phyloP scores from a whole-genome alignment of 768 basidiomycete species.

The Psilocybe azurescens region DNA sequence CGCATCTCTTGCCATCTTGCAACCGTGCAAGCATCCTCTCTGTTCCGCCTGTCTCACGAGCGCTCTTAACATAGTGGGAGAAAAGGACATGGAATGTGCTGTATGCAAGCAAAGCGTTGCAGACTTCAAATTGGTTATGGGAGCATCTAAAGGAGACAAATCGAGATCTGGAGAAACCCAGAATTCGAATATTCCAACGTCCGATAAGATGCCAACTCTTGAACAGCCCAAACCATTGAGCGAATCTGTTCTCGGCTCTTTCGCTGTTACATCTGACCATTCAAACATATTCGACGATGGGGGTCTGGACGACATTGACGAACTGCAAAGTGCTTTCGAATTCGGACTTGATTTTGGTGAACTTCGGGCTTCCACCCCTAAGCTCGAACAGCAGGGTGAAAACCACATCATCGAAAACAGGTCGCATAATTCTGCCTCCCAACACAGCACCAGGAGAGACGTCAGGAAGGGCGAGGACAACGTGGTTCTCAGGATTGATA shows the following conservation, averaged over 20 bases:
- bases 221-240: constrained; percentile 12
- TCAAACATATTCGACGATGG: constrained; percentile 9
- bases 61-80: constrained; percentile 87
- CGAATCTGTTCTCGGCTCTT: constrained; percentile 34
- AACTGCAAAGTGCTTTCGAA: constrained; percentile 45
- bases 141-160: constrained; percentile 14
- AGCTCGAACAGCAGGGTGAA: constrained; percentile 34
- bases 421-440: constrained; percentile 19
- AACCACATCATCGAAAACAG: constrained; percentile 13
- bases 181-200: neutral
- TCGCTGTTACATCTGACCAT: constrained; percentile 26
- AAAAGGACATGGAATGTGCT: constrained; percentile 87
- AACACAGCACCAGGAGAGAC: constrained; percentile 14
- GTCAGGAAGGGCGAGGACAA: constrained; percentile 40
- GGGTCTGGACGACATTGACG: constrained; percentile 22
- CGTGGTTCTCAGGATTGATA: constrained; percentile 82
- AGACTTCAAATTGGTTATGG: constrained; percentile 63
- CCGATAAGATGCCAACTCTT: neutral
- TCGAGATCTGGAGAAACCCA: neutral
- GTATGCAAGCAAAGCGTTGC: constrained; percentile 75
- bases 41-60: constrained; percentile 86
- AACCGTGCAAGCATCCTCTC: constrained; percentile 77
- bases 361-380: constrained; percentile 51
- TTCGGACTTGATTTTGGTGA: constrained; percentile 43
- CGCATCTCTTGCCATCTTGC: constrained; percentile 63